Base-by-base conservation (phyloP, 768 basidiomycete species). In the Lactarius vividus region DNA sequence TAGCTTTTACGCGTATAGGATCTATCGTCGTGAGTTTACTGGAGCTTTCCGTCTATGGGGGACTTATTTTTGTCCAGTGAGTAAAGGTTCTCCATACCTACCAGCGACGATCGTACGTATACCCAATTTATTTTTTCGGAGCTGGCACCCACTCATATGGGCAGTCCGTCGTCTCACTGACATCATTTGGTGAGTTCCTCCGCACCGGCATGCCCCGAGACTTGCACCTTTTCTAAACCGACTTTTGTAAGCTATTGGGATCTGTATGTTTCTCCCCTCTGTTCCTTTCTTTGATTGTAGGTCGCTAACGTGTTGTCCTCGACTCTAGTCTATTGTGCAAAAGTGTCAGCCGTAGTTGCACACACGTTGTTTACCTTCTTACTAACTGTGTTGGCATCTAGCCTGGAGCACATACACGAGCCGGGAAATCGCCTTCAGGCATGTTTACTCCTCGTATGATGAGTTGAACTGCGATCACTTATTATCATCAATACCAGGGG, bases 131-230 rank as follows among this genome's bases (percentile, higher is more conserved):
- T 33, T 18, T 26, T 7, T 33, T 61, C n/a, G 9, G n/a, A 23
- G 46, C 7, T 8, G 16, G 11, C 26, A n/a, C 5, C 29, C 33
- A 15, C 58, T 46, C 11, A 59, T 11, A 59, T 59, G 58, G 18
- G 35, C 35, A 61, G 60, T 61, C 49, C 9, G 29, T 16, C 10
- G 23, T 33, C 35, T 61, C 60, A n/a, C 15, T 61, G 1, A 28
- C 60, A 28, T 29, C 60, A 49, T 61, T 61, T 13, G 60, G 60
- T 61, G 49, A 37, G 60, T 35, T 53, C 46, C 42, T 61, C 46
- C 20, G 10, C 3, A 16, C 2, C 39, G 23, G 35, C 20, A 20
- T 13, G 29, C 4, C 15, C n/a, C 29, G 29, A 33, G 31, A 10
- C 54, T 46, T 59, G 11, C 20, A 5, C 23, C 40, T 44, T 31